A percentile compares a stretch with the other conserved stretches of the same genome.
Conservation (phyloP, 495 filamentous ascomycete species). For the Ascodesmis nigricans region DNA sequence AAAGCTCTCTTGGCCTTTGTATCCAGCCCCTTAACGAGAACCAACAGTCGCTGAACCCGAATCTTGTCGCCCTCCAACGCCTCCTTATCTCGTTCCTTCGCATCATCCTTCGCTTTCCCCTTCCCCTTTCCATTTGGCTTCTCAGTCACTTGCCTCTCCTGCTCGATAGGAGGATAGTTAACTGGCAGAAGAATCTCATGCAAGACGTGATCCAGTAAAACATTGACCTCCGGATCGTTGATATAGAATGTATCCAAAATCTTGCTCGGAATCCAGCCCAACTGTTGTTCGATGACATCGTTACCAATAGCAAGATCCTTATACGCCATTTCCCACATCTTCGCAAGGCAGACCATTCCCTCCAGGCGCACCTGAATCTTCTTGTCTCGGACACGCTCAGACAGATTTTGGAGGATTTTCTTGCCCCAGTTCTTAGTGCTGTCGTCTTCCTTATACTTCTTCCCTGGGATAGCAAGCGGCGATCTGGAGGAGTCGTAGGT, state of each 20-base stretch:
- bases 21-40: conserved; percentile 59
- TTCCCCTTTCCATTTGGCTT: conserved; percentile 19
- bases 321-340: conserved; percentile 76
- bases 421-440: conserved; percentile 15
- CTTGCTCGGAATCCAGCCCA: conserved; percentile 61
- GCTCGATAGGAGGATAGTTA: conserved; percentile 61
- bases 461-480: conserved; percentile 8
- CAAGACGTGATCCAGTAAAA: conserved; percentile 61
- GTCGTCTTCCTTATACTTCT: conserved; percentile 34
- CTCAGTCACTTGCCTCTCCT: conserved; percentile 31
- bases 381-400: conserved; percentile 71
- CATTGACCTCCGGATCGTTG: conserved; percentile 70
- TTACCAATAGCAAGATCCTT: conserved; percentile 71
- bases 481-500: conserved; percentile 10
- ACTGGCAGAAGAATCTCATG: conserved; percentile 73
- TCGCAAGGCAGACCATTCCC: conserved; percentile 60
- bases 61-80: conserved; percentile 56
- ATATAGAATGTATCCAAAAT: conserved; percentile 79
- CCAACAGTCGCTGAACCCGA: conserved; percentile 61
- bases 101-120: conserved; percentile 29
- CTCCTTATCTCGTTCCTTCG: conserved; percentile 27
- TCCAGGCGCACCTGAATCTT: conserved; percentile 62
- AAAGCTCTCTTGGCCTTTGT: conserved; percentile 63
- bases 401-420: conserved; percentile 46
- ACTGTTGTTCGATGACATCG: conserved; percentile 43